Base-by-base conservation (phyloP, 352 stramenopile species). In the Pythium folliculosum region DNA sequence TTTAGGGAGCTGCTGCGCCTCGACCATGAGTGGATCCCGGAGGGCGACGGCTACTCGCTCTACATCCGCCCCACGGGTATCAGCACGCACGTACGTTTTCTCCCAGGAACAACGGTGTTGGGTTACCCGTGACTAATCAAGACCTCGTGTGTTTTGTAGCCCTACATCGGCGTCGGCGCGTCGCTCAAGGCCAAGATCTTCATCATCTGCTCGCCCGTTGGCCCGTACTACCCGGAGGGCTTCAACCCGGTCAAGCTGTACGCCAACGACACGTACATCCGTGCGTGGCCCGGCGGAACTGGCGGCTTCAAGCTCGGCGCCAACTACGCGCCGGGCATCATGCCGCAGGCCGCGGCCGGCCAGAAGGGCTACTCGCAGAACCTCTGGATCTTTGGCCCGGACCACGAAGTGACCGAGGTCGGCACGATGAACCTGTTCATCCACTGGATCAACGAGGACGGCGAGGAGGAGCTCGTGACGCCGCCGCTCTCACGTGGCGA, bases 341-440 rank as follows among this genome's bases (percentile, higher is more conserved):
- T 97, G 72, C 91, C 96, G 2, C 90, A 97, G 63, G 86, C 86
- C 6, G 82, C 96, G 47, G 96, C 96, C 0, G 77, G 82, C 5
- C 76, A 90, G 56, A 79, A 92, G 62, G 92, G 90, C 10, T 97
- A 95, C 80, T 90, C 89, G 44, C 94, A 93, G 80, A 95, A 92
- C 71, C 78, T 99, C 56, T 99, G 96, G 96, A 81, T 99, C 63
- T 99, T 98, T 76, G 96, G 96, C 13, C 82, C 95, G 0, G 87
- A 99, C 51, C 82, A 98, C 64, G 77, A 92, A 25, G 88, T 95
- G 57, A 95, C 87, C 3, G 87, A 95, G 69, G 87, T 92, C 21
- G 97, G 97, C 54, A 96, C 96, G 3, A 99, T 99, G 97, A 99
- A 99, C 81, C 81, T 99, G 45, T 99, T 99, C 73, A 93, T 99